Conservation (phyloP, 108 stramenopile genomes). For the Skeletonema costatum region DNA sequence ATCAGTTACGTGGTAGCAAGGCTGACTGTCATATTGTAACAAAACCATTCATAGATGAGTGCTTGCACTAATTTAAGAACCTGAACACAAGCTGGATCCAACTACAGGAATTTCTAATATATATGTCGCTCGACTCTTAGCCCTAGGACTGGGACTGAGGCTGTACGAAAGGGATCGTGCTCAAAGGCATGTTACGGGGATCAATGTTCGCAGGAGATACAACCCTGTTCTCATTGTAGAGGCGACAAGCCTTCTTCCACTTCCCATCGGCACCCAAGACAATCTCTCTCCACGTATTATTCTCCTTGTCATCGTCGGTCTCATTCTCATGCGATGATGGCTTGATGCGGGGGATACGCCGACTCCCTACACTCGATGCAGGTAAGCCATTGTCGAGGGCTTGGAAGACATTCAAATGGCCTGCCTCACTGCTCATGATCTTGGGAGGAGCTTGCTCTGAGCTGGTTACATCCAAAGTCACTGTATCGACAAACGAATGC, state of each 20-base stretch:
- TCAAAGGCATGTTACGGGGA: conserved; percentile 11
- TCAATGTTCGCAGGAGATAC: background rate
- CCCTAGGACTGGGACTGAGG: background rate
- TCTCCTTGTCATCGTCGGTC: background rate
- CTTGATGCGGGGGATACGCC: conserved; percentile 5
- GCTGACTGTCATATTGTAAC: no score
- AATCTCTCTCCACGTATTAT: conserved; percentile 19
- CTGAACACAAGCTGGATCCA: no score
- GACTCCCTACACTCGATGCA: background rate
- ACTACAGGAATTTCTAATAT: no score
- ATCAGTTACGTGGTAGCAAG: no score
- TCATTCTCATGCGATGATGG: background rate
- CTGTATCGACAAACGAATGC: conserved; percentile 12
- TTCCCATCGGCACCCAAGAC: conserved; percentile 10
- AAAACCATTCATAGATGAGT: no score
- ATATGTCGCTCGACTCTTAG: no score
- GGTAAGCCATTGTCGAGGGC: background rate
- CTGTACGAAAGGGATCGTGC: conserved; percentile 22
- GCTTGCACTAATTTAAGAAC: no score
- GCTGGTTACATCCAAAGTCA: background rate
- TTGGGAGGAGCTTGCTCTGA: background rate
- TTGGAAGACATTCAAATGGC: conserved; percentile 12
- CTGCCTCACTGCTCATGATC: background rate
- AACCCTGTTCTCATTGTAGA: background rate
- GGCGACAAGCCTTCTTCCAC: conserved; percentile 8